phyloP scores from a whole-genome alignment of 495 filamentous ascomycete genomes.

The Neurospora sp. region DNA sequence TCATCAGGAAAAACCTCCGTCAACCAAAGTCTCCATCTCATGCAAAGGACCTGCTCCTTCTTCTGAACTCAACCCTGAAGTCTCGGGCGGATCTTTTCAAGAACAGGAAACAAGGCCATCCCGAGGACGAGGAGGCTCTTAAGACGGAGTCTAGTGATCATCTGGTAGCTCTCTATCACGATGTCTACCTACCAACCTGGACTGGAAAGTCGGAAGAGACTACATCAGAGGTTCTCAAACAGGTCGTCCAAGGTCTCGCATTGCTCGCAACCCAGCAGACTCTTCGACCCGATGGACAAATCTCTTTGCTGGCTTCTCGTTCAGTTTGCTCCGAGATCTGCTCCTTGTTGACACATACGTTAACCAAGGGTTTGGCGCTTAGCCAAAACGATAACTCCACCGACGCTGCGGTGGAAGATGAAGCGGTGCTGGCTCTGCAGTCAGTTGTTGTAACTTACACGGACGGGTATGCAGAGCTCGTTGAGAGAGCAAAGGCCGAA shows the following conservation, averaged over 20 bases:
- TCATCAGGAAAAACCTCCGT: slow-evolving; percentile 27
- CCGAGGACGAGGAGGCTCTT: slow-evolving; percentile 15
- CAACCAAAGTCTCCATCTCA: slow-evolving; percentile 30
- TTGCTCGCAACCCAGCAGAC: slow-evolving; percentile 25
- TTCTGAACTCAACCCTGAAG: slow-evolving; percentile 31
- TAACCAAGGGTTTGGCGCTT: slow-evolving; percentile 14
- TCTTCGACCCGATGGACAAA: slow-evolving; percentile 5
- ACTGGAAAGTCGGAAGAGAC: slow-evolving; percentile 14
- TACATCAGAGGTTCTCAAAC: slow-evolving; percentile 24
- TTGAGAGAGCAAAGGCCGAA: slow-evolving; percentile 9
- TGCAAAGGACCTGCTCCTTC: slow-evolving; percentile 29
- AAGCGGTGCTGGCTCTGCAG: slow-evolving; percentile 28
- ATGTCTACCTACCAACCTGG: slow-evolving; percentile 33
- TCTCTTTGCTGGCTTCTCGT: slow-evolving; percentile 20
- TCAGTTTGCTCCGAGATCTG: slow-evolving; percentile 26
- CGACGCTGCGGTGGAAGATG: slow-evolving; percentile 24
- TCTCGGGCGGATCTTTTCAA: slow-evolving; percentile 23
- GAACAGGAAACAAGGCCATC: slow-evolving; percentile 11
- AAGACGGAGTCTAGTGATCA: slow-evolving; percentile 7
- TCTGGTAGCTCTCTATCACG: slow-evolving; percentile 22
- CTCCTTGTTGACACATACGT: slow-evolving; percentile 11
- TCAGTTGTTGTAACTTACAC: slow-evolving; percentile 26
- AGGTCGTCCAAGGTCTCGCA: slow-evolving; percentile 29
- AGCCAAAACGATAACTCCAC: slow-evolving; percentile 21
- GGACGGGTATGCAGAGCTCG: slow-evolving; percentile 21